A percentile compares a stretch with the other conserved stretches of the same genome.
Evolutionary conservation across 345 rosid species (phyloP).

Genomic region (Erucastrum elatum): DNA sequence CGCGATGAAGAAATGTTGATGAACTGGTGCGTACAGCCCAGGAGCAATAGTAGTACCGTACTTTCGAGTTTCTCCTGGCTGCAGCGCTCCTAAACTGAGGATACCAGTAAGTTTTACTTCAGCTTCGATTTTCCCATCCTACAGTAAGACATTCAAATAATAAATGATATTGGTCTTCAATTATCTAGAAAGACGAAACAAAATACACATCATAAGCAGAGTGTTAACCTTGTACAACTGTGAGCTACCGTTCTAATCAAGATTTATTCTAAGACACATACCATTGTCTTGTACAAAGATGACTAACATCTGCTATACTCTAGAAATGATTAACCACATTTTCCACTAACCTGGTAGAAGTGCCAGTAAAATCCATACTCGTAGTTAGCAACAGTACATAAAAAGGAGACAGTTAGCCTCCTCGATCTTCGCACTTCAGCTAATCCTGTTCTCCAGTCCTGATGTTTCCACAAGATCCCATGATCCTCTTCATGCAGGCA

Average conservation of each 20-base stretch:
- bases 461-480: slow-evolving; percentile 93
- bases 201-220: slow-evolving; percentile 1
- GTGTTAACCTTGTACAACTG: neutral
- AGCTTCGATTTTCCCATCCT: slow-evolving; percentile 96
- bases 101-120: slow-evolving; percentile 91
- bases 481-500: slow-evolving; percentile 96
- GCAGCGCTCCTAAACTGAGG: slow-evolving; percentile 90
- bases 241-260: slow-evolving; percentile 14
- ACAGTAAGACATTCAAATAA: slow-evolving; percentile 33
- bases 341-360: slow-evolving; percentile 77
- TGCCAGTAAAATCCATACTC: slow-evolving; percentile 95
- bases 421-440: slow-evolving; percentile 94
- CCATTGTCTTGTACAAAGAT: slow-evolving; percentile 8
- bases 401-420: slow-evolving; percentile 75
- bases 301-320: slow-evolving; percentile 7
- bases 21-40: slow-evolving; percentile 86
- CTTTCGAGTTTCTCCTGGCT: slow-evolving; percentile 83
- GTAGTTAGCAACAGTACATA: slow-evolving; percentile 88
- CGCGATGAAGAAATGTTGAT: slow-evolving; percentile 89
- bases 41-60: slow-evolving; percentile 94
- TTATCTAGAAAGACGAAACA: slow-evolving; percentile 5
- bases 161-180: slow-evolving; percentile 8
- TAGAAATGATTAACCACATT: slow-evolving; percentile 9
- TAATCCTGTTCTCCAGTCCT: slow-evolving; percentile 95
- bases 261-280: neutral